Conservation (phyloP, 805 yeast genomes). For the Saturnispora kantuleensis region DNA sequence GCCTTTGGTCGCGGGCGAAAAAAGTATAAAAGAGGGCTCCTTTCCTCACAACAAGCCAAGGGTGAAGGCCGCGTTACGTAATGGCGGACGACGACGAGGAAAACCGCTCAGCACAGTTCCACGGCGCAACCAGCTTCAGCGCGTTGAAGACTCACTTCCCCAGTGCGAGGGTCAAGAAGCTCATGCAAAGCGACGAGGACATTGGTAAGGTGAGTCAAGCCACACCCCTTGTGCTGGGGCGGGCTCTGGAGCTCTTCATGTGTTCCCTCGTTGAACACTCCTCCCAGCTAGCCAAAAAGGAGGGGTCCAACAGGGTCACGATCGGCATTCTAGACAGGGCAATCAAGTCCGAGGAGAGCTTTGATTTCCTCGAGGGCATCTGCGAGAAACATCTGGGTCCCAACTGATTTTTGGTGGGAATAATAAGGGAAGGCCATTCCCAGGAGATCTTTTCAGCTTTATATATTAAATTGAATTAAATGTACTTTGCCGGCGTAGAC, state of each 20-base stretch:
- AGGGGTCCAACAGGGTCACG: conserved; percentile 71
- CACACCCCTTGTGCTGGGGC: conserved; percentile 95
- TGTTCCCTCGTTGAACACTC: conserved; percentile 82
- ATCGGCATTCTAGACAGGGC: conserved; percentile 80
- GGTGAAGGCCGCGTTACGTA: no score
- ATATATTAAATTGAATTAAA: background rate
- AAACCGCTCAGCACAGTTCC: conserved; percentile 4
- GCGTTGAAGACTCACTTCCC: conserved; percentile 76
- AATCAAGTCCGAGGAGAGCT: conserved; percentile 75
- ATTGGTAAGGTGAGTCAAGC: conserved; percentile 98
- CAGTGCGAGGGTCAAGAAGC: conserved; percentile 87
- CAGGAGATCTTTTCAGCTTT: background rate
- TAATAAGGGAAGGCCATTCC: background rate
- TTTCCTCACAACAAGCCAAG: background rate
- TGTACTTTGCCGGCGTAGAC: conserved; percentile 31
- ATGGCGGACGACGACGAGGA: background rate
- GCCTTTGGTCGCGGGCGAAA: no score
- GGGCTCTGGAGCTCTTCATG: conserved; percentile 88
- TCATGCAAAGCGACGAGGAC: conserved; percentile 97
- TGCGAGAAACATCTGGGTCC: conserved; percentile 19
- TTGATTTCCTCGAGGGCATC: conserved; percentile 82
- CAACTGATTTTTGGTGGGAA: background rate
- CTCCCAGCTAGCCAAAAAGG: conserved; percentile 61
- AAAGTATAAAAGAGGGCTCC: background rate
- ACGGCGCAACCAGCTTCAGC: conserved; percentile 28